Evolutionary conservation across 2,329 filamentous ascomycete species (phyloP).

Genomic region (Pseudocercospora musae): DNA sequence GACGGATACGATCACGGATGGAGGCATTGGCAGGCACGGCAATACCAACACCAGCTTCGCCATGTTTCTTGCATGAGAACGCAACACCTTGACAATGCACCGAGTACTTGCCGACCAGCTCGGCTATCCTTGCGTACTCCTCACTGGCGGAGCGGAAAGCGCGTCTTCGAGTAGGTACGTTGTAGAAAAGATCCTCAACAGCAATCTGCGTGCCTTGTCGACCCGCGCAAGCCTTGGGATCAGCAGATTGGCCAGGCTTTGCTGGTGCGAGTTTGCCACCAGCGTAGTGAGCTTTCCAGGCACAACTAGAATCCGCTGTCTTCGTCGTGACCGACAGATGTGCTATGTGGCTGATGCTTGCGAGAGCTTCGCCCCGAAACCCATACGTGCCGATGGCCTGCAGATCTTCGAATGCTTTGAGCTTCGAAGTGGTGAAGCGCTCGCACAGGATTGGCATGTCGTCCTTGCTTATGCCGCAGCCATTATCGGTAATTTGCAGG

Average conservation of each 20-base stretch:
- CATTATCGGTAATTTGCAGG: slow-evolving; percentile 96
- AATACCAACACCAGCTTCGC: slow-evolving; percentile 78
- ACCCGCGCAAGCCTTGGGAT: slow-evolving; percentile 84
- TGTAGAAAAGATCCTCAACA: slow-evolving; percentile 95
- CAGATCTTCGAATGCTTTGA: slow-evolving; percentile 90
- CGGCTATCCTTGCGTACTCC: slow-evolving; percentile 96
- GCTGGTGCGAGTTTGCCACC: slow-evolving; percentile 75
- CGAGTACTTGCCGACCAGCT: slow-evolving; percentile 89
- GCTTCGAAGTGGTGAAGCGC: slow-evolving; percentile 93
- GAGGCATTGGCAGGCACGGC: slow-evolving; percentile 72
- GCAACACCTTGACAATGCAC: slow-evolving; percentile 88
- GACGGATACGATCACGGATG: slow-evolving; percentile 78
- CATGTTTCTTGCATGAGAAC: slow-evolving; percentile 95
- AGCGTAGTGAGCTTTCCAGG: slow-evolving; percentile 85
- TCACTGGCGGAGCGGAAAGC: slow-evolving; percentile 91
- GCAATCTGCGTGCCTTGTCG: slow-evolving; percentile 90
- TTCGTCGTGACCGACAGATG: slow-evolving; percentile 94
- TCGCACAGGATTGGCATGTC: slow-evolving; percentile 91
- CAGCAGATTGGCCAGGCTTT: slow-evolving; percentile 81
- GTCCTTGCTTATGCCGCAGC: slow-evolving; percentile 89
- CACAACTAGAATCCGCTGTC: slow-evolving; percentile 80
- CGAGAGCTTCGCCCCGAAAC: slow-evolving; percentile 93
- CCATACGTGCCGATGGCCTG: slow-evolving; percentile 89
- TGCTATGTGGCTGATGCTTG: slow-evolving; percentile 97
- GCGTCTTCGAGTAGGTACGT: slow-evolving; percentile 79